Base-by-base conservation (phyloP, 306 rosid genomes). In the Cyclanthera cordifolia region DNA sequence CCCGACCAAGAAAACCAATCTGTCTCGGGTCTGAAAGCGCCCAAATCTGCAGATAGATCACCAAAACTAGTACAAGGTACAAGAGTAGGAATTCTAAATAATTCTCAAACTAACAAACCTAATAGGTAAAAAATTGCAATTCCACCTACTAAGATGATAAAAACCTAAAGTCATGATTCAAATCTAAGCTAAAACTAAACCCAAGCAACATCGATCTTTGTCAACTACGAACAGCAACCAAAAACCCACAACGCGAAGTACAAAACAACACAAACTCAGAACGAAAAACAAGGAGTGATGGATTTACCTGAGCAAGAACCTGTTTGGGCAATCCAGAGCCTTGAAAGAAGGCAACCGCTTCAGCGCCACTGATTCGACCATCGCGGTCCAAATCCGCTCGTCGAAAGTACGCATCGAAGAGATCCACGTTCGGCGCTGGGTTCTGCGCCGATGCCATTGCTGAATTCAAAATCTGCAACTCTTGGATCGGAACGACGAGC, bases 341-440 rank as follows among this genome's bases (percentile, higher is more conserved):
- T 73, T 90, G 90, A 86, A 94, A 88, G 86, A 94, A 94, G 57
- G 89, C 71, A 34, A 94, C 99, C 25, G 99, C 97, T 80, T 94
- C 99, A 15, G 71, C 75, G 37, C 96, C 99, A 74, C 96, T 94
- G 72, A 94, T 94, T 53, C 95, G 90, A 79, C 99, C 97, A 53
- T 94, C 99, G 43, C 90, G 85, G 86, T 94, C 99, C 88, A 88
- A 86, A 88, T 94, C 99, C 51, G 99, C 99, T 4, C 88, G 87
- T 27, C 88, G 90, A 58, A 94, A 94, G 78, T 94, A 94, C 56
- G 87, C 90, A 88, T 94, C 99, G 76, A 94, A 94, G 77, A 90
- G 96, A 94, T 94, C 97, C 71, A 82, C 95, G 79, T 94, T 90
- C 76, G 90, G 67, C 67, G 88, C 79, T 21, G 58, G 87, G 75